Conservation (phyloP, 768 basidiomycete species). For the Podaxis sp. region DNA sequence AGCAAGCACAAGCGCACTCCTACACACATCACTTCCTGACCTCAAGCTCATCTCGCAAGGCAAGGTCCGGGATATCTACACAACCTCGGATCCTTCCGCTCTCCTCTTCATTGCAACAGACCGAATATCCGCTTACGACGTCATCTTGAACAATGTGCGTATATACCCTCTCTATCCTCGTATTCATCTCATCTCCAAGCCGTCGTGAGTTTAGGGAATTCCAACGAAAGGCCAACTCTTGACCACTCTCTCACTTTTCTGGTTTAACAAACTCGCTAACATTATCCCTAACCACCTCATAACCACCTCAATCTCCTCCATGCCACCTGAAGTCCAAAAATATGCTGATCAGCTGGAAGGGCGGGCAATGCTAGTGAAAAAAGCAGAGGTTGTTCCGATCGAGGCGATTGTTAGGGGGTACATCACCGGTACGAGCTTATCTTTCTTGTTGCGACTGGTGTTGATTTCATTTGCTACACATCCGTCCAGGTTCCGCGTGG, state of each 20-base stretch:
- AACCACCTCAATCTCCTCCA: slow-evolving; percentile 70
- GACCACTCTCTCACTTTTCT: slow-evolving; percentile 90
- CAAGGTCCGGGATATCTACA: slow-evolving; percentile 96
- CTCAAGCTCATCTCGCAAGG: slow-evolving; percentile 81
- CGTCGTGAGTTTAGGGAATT: slow-evolving; percentile 66
- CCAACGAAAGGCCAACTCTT: slow-evolving; percentile 91
- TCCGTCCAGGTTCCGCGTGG: slow-evolving; percentile 87
- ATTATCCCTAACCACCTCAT: slow-evolving; percentile 92
- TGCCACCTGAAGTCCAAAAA: slow-evolving; percentile 77
- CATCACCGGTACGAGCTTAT: slow-evolving; percentile 68
- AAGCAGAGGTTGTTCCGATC: slow-evolving; percentile 84
- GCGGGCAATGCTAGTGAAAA: slow-evolving; percentile 87
- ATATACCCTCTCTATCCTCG: neutral
- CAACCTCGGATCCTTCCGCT: slow-evolving; percentile 63
- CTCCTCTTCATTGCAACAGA: slow-evolving; percentile 95
- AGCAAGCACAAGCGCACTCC: neutral
- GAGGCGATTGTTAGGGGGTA: slow-evolving; percentile 98
- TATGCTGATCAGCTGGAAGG: slow-evolving; percentile 80
- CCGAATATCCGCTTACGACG: slow-evolving; percentile 95
- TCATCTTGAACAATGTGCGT: slow-evolving; percentile 89
- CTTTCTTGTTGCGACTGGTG: neutral
- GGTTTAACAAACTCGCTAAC: slow-evolving; percentile 81
- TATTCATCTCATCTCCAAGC: neutral
- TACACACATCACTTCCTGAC: slow-evolving; percentile 37
- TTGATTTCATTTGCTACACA: slow-evolving; percentile 2